Evolutionary conservation across 1,284 basidiomycete species (phyloP).

Genomic region (Pseudozyma tsukubaensis): DNA sequence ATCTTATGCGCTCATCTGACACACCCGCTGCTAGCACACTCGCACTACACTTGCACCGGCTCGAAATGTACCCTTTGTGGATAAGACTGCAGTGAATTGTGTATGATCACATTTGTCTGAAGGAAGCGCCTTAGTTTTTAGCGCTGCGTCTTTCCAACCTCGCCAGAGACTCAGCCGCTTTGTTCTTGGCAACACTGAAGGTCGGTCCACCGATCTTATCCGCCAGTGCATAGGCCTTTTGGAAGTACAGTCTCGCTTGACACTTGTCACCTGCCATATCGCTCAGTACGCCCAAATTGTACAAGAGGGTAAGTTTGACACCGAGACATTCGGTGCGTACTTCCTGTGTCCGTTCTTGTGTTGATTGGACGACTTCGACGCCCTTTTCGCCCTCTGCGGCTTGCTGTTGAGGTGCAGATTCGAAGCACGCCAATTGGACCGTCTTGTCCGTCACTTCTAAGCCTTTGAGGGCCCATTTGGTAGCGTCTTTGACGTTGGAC

Average conservation of each 20-base stretch:
- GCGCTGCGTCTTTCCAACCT: constrained; percentile 35
- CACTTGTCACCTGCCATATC: constrained; percentile 55
- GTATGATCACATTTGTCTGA: neutral
- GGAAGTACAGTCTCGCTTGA: constrained; percentile 49
- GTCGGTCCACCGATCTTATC: constrained; percentile 25
- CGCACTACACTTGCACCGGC: neutral
- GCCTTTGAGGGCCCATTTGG: constrained; percentile 64
- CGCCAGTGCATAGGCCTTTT: constrained; percentile 47
- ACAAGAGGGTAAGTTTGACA: constrained; percentile 63
- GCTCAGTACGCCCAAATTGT: constrained; percentile 60
- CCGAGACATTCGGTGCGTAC: constrained; percentile 59
- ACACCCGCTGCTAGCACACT: neutral
- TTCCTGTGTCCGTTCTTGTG: constrained; percentile 46
- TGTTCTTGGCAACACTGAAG: constrained; percentile 27
- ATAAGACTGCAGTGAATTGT: neutral
- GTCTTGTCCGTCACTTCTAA: constrained; percentile 61
- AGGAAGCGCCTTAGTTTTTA: constrained; percentile 6
- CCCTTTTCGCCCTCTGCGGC: constrained; percentile 3
- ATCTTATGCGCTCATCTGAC: constrained; percentile 43
- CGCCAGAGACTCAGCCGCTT: constrained; percentile 41
- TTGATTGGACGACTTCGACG: constrained; percentile 33
- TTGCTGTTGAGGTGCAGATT: constrained; percentile 1
- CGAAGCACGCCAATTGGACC: constrained; percentile 54
- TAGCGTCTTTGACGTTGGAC: constrained; percentile 52
- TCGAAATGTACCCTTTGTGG: constrained; percentile 2